These are phyloP conservation scores for Abrus precatorius DNA, from an alignment of 306 rosid genomes.

Conservation along the genomic window DNA sequence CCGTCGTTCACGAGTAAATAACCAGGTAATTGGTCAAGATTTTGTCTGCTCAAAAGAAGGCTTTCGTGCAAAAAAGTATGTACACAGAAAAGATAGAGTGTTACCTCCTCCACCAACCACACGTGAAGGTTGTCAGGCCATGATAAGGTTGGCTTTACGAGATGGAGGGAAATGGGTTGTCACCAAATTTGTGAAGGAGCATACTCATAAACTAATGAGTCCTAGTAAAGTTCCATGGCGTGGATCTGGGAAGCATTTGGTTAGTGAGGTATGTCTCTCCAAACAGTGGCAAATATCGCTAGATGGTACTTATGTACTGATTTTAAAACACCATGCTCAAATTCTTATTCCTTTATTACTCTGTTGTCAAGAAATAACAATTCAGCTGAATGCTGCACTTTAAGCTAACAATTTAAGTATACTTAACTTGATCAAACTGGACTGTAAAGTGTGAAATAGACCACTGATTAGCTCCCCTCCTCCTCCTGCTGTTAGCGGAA, in stretches of 20 bases:
- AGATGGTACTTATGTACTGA: slow-evolving; percentile 13
- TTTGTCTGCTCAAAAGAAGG: slow-evolving; percentile 87
- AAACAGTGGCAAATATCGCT: slow-evolving; percentile 8
- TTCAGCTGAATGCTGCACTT: slow-evolving; percentile 1
- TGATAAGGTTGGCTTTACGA: slow-evolving; percentile 74
- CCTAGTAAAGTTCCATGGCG: slow-evolving; percentile 84
- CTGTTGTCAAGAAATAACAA: not conserved
- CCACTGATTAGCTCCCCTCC: not conserved
- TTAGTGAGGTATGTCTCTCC: slow-evolving; percentile 68
- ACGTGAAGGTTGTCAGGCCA: slow-evolving; percentile 82
- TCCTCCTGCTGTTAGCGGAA: not conserved
- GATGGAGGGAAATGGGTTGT: slow-evolving; percentile 78
- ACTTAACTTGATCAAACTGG: slow-evolving; percentile 10
- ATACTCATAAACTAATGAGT: slow-evolving; percentile 72
- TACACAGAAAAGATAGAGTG: slow-evolving; percentile 74
- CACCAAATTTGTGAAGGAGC: slow-evolving; percentile 78
- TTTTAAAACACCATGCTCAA: not conserved
- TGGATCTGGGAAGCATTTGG: slow-evolving; percentile 73
- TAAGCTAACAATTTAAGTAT: not conserved
- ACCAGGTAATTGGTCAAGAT: slow-evolving; percentile 81
- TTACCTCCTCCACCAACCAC: slow-evolving; percentile 81
- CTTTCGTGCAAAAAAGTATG: slow-evolving; percentile 78
- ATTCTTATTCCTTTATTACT: slow-evolving; percentile 17
- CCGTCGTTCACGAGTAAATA: slow-evolving; percentile 78
- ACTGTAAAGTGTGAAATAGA: not conserved